Evolutionary conservation across 2,329 filamentous ascomycete genomes (phyloP).

Genomic region (Ceratocystiopsis sp.): DNA sequence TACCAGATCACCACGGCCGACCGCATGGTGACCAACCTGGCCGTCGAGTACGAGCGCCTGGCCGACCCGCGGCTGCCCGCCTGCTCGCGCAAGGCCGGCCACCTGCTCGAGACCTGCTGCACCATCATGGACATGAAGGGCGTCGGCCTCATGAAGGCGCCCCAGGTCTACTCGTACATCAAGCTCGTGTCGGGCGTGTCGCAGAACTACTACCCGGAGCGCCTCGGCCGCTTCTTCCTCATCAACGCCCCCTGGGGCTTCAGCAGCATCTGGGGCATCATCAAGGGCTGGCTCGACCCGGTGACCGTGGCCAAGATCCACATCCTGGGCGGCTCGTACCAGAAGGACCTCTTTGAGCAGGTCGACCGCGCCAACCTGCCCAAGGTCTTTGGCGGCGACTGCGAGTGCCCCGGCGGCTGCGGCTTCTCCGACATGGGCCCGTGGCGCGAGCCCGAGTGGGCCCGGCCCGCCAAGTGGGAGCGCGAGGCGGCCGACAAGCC

Average conservation of each 20-base stretch:
- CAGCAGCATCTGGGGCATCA: conserved; percentile 63
- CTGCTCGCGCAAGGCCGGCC: conserved; percentile 79
- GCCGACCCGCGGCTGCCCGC: conserved; percentile 85
- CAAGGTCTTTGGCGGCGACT: conserved; percentile 66
- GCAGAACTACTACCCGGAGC: conserved; percentile 98
- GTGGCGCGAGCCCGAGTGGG: conserved; percentile 60
- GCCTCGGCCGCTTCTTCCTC: conserved; percentile 85
- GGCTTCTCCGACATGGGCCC: conserved; percentile 76
- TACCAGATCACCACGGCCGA: conserved; percentile 84
- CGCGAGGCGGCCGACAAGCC: conserved; percentile 26
- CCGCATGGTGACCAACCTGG: conserved; percentile 91
- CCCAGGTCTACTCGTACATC: conserved; percentile 78
- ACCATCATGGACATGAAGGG: conserved; percentile 97
- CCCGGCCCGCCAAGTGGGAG: conserved; percentile 48
- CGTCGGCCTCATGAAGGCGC: conserved; percentile 65
- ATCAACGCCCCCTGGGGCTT: conserved; percentile 99
- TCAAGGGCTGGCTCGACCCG: conserved; percentile 91
- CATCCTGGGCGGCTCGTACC: conserved; percentile 66
- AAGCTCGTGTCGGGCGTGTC: conserved; percentile 72
- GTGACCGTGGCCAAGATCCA: conserved; percentile 95
- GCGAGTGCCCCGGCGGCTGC: conserved; percentile 70
- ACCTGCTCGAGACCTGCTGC: conserved; percentile 93
- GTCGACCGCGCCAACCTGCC: conserved; percentile 83
- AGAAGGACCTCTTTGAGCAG: conserved; percentile 70
- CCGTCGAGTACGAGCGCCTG: conserved; percentile 94